Evolutionary conservation across 2,329 filamentous ascomycete species (phyloP), one percentile per base, ranked within the genome.

Genomic region (Epicoccum sorghinum): DNA sequence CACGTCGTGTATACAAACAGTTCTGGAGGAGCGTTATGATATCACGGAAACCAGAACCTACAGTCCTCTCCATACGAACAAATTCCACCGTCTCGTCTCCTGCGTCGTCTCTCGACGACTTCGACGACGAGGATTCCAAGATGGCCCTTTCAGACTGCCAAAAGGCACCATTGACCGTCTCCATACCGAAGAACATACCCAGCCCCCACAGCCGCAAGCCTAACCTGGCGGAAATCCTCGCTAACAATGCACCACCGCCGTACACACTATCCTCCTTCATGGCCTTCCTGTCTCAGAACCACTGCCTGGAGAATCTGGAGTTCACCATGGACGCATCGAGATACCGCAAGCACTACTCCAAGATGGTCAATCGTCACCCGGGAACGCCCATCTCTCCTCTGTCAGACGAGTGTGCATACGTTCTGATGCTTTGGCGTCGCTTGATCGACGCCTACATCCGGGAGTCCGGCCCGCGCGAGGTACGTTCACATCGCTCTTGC

Each of bases 221-320:
- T 38, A 89, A 91, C 27, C 80, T 99, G 44, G 84, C 88, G 55
- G 93, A 98, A 67, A 96, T 99, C 25, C 84, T 99, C 39, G 85
- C 90, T 61, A 95, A 97, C 77, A 86, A 85, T 39, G 90, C 95
- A 32, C 87, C 90, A 7, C 87, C 91, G 36, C 95, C 95, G 63
- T 98, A 91, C 83, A 96, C 93, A 0, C 81, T 97, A 7, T 88
- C 86, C 56, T 93, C 93, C 29, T 98, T 98, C 76, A 98, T 95
- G 86, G 93, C 93, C 51, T 98, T 96, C 69, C 83, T 98, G 4
- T 97, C 93, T 1, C 93, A 96, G 70, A 98, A 98, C 69, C 93
- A 98, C 76, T 99, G 95, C 72, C 80, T 98, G 61, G 95, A 99
- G 76, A 97, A 93, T 1, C 81, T 99, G 35, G 95, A 98, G 72